phyloP scores from a whole-genome alignment of 2,329 filamentous ascomycete genomes.

The Pseudopithomyces maydicus region DNA sequence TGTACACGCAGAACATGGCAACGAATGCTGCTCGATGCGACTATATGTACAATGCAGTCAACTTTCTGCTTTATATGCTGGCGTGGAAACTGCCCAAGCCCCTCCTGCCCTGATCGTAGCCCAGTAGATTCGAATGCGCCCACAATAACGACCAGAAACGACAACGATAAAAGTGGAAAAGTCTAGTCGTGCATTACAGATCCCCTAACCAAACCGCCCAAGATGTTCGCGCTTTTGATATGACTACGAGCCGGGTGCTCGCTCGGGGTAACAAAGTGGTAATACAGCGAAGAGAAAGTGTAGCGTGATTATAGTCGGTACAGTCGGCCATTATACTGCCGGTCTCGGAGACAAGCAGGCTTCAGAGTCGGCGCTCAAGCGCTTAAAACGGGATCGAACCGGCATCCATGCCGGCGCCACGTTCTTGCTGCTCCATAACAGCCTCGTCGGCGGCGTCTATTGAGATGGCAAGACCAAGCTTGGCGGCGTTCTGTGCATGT shows the following conservation, averaged over 20 bases:
- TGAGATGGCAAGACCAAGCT: conserved; percentile 91
- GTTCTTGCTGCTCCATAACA: conserved; percentile 49
- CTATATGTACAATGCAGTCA: conserved; percentile 40
- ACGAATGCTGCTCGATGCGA: conserved; percentile 26
- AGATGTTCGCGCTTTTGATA: conserved; percentile 27
- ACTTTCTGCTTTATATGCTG: conserved; percentile 12
- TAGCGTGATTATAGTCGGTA: conserved; percentile 42
- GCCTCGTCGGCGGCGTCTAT: conserved; percentile 49
- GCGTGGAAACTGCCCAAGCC: not conserved
- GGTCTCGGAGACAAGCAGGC: not conserved
- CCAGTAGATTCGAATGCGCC: conserved; percentile 26
- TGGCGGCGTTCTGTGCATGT: conserved; percentile 78
- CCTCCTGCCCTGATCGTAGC: conserved; percentile 16
- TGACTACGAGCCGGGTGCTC: conserved; percentile 27
- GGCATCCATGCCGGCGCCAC: conserved; percentile 25
- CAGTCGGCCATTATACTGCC: conserved; percentile 15
- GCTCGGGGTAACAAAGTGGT: conserved; percentile 39
- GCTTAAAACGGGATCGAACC: conserved; percentile 48
- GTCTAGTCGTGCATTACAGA: conserved; percentile 25
- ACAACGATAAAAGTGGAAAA: conserved; percentile 9
- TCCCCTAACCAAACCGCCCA: conserved; percentile 31
- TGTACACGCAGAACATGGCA: conserved; percentile 23
- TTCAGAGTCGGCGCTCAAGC: not conserved
- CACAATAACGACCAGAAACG: conserved; percentile 13
- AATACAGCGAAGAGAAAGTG: conserved; percentile 48